A percentile compares a stretch with the other conserved stretches of the same genome.
phyloP scores from a whole-genome alignment of 805 yeast genomes.

The Starmerella roubikii region DNA sequence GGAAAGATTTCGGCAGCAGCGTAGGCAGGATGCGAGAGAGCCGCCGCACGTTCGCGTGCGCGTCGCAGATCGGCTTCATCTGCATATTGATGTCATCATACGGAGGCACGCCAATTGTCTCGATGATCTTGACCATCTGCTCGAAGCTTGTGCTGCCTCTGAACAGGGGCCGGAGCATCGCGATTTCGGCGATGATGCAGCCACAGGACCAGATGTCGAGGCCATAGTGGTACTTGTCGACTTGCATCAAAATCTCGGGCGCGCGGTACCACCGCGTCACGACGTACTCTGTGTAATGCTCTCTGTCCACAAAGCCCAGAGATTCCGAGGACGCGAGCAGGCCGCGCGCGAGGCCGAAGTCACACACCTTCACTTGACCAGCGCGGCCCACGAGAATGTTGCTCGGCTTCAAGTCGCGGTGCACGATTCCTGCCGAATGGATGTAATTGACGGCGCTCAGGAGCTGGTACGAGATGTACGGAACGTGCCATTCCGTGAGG shows the following conservation, averaged over 20 bases:
- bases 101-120: conserved; percentile 60
- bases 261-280: conserved; percentile 96
- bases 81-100: background rate
- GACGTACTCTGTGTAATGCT: conserved; percentile 40
- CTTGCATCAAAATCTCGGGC: conserved; percentile 59
- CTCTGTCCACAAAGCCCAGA: conserved; percentile 19
- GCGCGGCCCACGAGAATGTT: conserved; percentile 63
- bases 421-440: conserved; percentile 85
- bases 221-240: conserved; percentile 23
- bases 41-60: background rate
- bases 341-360: conserved; percentile 86
- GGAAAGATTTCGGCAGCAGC: conserved; percentile 2
- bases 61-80: background rate
- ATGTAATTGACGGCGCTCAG: conserved; percentile 77
- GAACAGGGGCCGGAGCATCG: conserved; percentile 67
- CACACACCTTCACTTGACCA: conserved; percentile 76
- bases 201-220: conserved; percentile 94
- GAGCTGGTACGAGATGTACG: conserved; percentile 63
- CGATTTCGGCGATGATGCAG: conserved; percentile 75
- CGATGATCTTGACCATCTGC: conserved; percentile 56
- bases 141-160: conserved; percentile 59
- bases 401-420: conserved; percentile 86
- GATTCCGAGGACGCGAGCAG: conserved; percentile 27
- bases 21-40: conserved; percentile 8
- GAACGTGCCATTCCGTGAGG: conserved; percentile 73